Base-by-base conservation (phyloP, 2,329 filamentous ascomycete genomes). In the Xylariaceae sp. region DNA sequence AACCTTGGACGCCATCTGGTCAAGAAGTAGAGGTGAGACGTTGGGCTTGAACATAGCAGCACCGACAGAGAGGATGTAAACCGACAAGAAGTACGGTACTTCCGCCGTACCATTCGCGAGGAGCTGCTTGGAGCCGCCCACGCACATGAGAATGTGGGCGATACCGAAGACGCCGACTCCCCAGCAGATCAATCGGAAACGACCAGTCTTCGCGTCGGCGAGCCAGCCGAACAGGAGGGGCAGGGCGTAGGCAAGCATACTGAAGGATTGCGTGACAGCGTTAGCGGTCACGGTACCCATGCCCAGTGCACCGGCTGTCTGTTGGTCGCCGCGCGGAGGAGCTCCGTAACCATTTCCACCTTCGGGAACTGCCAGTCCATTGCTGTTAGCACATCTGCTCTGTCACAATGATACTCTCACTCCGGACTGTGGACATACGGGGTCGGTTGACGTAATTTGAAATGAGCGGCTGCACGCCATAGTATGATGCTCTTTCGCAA, bases 21-120 rank as follows among this genome's bases (percentile, higher is more conserved):
- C 83, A 9, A 83, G 77, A 19, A 87, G 73, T 15, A 85, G 65
- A 0, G 82, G 81, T 0, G 81, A 79, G 29, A 89, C 81, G 49
- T 87, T 88, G 30, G 81, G 67, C 67, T 89, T 89, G 72, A 89
- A 87, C 63, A 71, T 69, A 55, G 81, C 84, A 7, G 83, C 85
- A 37, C 85, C 85, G 9, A 88, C 55, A 4, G 69, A 61, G 4
- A 73, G 60, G 17, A 72, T 64, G 50, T 73, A 74, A 39, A 74
- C 64, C 4, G 82, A 81, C 55, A 62, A 31, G 62, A 66, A 78
- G 41, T 71, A 69, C 18, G 78, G 78, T 1, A 72, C 68, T 47
- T 75, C 70, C 37, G 72, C 67, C 7, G 65, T 64, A 30, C 69
- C 71, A 29, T 63, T 64, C 16, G 62, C 65, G 17, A 76, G 60